These are phyloP conservation scores for Fusarium sp. DNA, from an alignment of 2,329 filamentous ascomycete genomes.

Conservation along the genomic window DNA sequence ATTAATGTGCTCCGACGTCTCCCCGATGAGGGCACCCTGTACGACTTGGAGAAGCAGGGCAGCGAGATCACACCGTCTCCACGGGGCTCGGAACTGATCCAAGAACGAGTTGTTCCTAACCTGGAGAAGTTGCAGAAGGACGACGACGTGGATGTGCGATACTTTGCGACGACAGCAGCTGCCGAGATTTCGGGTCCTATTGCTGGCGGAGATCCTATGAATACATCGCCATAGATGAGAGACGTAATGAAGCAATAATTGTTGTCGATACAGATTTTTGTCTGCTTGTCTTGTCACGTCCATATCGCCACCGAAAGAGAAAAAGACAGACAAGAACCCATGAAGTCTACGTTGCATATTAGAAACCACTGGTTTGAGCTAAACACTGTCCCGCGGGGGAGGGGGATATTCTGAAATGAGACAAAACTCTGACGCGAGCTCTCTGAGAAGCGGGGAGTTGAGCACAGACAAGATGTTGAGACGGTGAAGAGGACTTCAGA, in stretches of 20 bases:
- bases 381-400: constrained; percentile 19
- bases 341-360: constrained; percentile 44
- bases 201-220: constrained; percentile 70
- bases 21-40: constrained; percentile 87
- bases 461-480: constrained; percentile 9
- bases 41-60: constrained; percentile 84
- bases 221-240: constrained; percentile 72
- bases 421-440: constrained; percentile 17
- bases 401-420: constrained; percentile 25
- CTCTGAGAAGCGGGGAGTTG: constrained; percentile 6
- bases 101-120: constrained; percentile 87
- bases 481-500: constrained; percentile 7
- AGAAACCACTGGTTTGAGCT: constrained; percentile 33
- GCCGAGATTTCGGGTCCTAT: constrained; percentile 64
- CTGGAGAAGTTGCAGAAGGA: constrained; percentile 97
- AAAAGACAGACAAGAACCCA: constrained; percentile 31
- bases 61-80: constrained; percentile 72
- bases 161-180: constrained; percentile 93
- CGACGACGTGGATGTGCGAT: constrained; percentile 97
- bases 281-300: constrained; percentile 36
- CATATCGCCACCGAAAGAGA: constrained; percentile 34
- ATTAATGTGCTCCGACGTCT: constrained; percentile 93
- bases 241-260: constrained; percentile 66
- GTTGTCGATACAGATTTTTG: constrained; percentile 52
- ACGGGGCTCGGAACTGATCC: constrained; percentile 82